Conservation (phyloP, 1,139 yeast species). For the Nakaseomyces sp. region DNA sequence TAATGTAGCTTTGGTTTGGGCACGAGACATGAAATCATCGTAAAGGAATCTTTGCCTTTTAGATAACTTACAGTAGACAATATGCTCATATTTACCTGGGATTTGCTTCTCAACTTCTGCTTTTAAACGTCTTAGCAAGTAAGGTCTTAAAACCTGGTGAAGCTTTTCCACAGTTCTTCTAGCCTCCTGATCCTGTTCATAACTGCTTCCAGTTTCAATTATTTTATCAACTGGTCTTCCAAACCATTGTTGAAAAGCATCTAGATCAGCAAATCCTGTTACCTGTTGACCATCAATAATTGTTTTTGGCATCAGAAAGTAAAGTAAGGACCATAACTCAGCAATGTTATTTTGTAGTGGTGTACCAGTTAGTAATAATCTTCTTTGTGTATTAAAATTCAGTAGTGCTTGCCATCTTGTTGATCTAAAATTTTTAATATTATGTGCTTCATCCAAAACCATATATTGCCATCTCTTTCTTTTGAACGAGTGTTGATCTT, state of each 20-base stretch:
- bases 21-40: slow-evolving; percentile 96
- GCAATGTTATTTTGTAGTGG: slow-evolving; percentile 88
- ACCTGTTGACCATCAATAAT: slow-evolving; percentile 38
- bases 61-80: slow-evolving; percentile 83
- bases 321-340: slow-evolving; percentile 88
- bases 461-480: slow-evolving; percentile 91
- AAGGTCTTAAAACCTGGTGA: slow-evolving; percentile 91
- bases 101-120: slow-evolving; percentile 97
- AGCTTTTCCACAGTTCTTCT: slow-evolving; percentile 75
- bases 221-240: slow-evolving; percentile 92
- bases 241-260: slow-evolving; percentile 97
- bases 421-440: slow-evolving; percentile 90
- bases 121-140: slow-evolving; percentile 79
- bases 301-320: slow-evolving; percentile 83
- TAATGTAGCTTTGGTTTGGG: slow-evolving; percentile 87
- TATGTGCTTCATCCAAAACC: slow-evolving; percentile 98
- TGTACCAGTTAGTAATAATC: slow-evolving; percentile 87
- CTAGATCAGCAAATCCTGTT: slow-evolving; percentile 91
- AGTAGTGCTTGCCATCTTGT: slow-evolving; percentile 94
- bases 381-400: slow-evolving; percentile 84
- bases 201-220: slow-evolving; percentile 60
- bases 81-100: slow-evolving; percentile 97
- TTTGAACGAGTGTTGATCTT: slow-evolving; percentile 89
- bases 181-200: slow-evolving; percentile 57
- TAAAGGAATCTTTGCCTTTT: slow-evolving; percentile 86